Conservation (phyloP, 164 flowering plant species). For the Piper betle region DNA sequence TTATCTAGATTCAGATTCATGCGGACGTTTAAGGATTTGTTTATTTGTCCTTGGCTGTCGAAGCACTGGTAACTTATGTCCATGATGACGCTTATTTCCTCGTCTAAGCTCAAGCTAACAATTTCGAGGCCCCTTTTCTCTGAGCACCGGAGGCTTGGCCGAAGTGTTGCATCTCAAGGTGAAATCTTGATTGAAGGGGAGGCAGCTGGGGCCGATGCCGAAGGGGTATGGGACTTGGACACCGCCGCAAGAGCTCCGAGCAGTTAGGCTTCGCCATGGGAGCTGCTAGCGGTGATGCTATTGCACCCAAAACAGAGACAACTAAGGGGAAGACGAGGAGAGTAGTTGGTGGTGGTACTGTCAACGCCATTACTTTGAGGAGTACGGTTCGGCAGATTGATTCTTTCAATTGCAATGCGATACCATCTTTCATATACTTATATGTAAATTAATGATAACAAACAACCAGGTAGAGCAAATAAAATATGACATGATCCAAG, state of each 20-base stretch:
- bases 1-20: background rate
- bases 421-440: too few species aligned
- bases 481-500: too few species aligned
- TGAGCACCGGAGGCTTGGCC: background rate
- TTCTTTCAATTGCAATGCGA: too few species aligned
- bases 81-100: background rate
- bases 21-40: background rate
- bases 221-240: constrained; percentile 3
- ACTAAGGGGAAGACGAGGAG: too few species aligned
- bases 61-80: background rate
- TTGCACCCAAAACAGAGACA: too few species aligned
- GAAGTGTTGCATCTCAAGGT: background rate
- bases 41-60: background rate
- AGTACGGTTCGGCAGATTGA: too few species aligned
- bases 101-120: background rate
- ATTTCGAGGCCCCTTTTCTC: background rate
- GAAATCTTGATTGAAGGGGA: background rate
- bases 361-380: too few species aligned
- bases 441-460: too few species aligned
- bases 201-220: background rate
- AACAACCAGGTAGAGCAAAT: too few species aligned
- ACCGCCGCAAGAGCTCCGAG: background rate
- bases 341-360: too few species aligned
- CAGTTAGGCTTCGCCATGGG: background rate
- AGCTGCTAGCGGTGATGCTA: too few species aligned